phyloP scores from a whole-genome alignment of 2,329 filamentous ascomycete genomes.

The Byssoonygena ceratinophila region DNA sequence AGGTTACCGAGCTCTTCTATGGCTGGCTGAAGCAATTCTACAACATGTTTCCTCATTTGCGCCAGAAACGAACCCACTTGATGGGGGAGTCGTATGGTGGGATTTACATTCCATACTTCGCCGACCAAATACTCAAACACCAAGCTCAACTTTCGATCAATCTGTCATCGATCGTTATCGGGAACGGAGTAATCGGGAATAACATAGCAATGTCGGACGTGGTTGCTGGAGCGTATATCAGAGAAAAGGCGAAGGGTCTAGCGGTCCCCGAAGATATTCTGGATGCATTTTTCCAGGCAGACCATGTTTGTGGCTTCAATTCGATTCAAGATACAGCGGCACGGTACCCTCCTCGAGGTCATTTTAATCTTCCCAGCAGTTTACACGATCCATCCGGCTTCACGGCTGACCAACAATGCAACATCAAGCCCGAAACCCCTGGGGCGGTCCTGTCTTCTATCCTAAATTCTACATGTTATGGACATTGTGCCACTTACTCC shows the following conservation, averaged over 20 bases:
- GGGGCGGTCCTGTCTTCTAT: conserved; percentile 24
- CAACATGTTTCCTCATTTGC: conserved; percentile 23
- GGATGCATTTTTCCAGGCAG: conserved; percentile 24
- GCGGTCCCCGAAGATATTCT: conserved; percentile 24
- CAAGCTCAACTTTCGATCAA: conserved; percentile 23
- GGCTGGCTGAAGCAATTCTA: conserved; percentile 27
- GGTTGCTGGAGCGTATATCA: conserved; percentile 23
- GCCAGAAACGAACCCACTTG: conserved; percentile 26
- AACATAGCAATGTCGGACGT: conserved; percentile 28
- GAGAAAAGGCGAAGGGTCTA: conserved; percentile 21
- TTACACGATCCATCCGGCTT: conserved; percentile 21
- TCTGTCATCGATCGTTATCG: conserved; percentile 29
- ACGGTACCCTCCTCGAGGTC: conserved; percentile 25
- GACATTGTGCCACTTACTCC: conserved; percentile 29
- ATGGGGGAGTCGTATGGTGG: conserved; percentile 33
- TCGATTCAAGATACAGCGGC: conserved; percentile 22
- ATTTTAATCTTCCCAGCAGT: conserved; percentile 23
- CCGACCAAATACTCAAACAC: conserved; percentile 25
- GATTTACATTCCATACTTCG: conserved; percentile 32
- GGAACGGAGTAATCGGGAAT: conserved; percentile 30
- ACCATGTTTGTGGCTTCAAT: conserved; percentile 27
- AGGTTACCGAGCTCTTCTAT: conserved; percentile 25
- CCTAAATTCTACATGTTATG: conserved; percentile 28
- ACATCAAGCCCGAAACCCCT: conserved; percentile 21
- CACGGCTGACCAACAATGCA: conserved; percentile 19